Evolutionary conservation across 768 basidiomycete genomes (phyloP).

Genomic region (Termitomyces sp.): DNA sequence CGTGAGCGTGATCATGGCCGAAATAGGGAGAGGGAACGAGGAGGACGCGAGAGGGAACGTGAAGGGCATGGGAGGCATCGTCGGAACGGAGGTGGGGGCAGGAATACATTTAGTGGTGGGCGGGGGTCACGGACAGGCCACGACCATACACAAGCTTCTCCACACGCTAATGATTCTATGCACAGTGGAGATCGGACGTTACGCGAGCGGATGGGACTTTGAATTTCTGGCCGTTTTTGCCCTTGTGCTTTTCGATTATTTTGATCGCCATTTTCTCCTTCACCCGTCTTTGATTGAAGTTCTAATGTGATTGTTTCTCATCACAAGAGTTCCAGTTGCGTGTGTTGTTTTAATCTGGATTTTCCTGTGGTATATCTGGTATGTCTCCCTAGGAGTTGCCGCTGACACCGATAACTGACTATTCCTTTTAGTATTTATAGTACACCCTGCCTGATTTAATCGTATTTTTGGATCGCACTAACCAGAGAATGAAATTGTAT

Average conservation of each 20-base stretch:
- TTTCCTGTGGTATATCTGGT: conserved; percentile 24
- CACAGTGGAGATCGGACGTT: conserved; percentile 69
- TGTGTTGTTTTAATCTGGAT: background rate
- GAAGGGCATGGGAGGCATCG: conserved; percentile 22
- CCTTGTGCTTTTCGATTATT: background rate
- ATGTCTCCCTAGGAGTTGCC: background rate
- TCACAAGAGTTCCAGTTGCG: background rate
- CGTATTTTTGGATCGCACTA: background rate
- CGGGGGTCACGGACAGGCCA: conserved; percentile 21
- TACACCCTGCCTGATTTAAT: conserved; percentile 10
- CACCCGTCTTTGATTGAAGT: background rate
- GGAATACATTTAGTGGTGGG: conserved; percentile 22
- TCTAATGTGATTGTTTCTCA: background rate
- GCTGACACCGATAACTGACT: conserved; percentile 11
- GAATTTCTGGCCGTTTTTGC: conserved; percentile 16
- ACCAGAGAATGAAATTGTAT: background rate
- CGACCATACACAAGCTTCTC: conserved; percentile 27
- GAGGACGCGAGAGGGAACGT: conserved; percentile 27
- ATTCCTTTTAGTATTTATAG: conserved; percentile 11
- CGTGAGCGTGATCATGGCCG: background rate
- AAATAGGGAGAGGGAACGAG: conserved; percentile 24
- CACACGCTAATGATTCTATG: conserved; percentile 19
- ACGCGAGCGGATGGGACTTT: conserved; percentile 80
- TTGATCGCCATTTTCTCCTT: background rate
- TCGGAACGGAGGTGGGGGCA: conserved; percentile 32